Percentiles rank a stretch among this genome's conserved stretches.
These are phyloP conservation scores for Pholiota adiposa DNA, from an alignment of 1,284 basidiomycete species.

Conservation along the genomic window DNA sequence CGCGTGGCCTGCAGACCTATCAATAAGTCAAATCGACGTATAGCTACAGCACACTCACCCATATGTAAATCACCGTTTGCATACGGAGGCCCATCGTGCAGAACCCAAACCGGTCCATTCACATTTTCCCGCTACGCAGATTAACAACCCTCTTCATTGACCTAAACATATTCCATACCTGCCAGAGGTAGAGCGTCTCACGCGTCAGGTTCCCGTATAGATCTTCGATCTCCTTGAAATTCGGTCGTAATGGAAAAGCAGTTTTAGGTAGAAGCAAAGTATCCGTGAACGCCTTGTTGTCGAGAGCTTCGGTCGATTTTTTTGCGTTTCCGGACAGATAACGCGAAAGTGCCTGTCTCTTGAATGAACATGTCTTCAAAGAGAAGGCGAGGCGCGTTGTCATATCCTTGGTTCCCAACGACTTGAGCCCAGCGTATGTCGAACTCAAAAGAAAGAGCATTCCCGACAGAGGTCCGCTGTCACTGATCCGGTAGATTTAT, in stretches of 20 bases:
- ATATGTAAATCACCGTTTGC: conserved; percentile 97
- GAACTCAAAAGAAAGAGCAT: neutral
- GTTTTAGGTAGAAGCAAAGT: conserved; percentile 89
- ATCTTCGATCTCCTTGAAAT: conserved; percentile 68
- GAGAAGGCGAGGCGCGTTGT: conserved; percentile 17
- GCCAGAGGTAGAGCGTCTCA: conserved; percentile 83
- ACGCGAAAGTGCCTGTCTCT: conserved; percentile 13
- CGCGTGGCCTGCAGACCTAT: conserved; percentile 76
- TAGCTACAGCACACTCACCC: conserved; percentile 54
- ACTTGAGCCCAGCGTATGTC: neutral
- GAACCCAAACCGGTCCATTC: conserved; percentile 74
- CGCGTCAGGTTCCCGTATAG: conserved; percentile 71
- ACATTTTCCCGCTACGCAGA: conserved; percentile 62
- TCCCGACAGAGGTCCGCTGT: no score
- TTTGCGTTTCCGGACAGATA: conserved; percentile 15
- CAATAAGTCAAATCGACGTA: neutral
- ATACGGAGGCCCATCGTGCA: conserved; percentile 98
- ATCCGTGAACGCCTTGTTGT: conserved; percentile 47
- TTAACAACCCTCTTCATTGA: neutral
- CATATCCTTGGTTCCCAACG: conserved; percentile 6
- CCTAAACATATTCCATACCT: conserved; percentile 53
- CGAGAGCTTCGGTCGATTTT: conserved; percentile 12
- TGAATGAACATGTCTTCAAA: conserved; percentile 14
- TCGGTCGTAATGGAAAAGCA: conserved; percentile 76
- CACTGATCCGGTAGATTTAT: no score